Percentiles rank a stretch among this genome's conserved stretches.
Evolutionary conservation across 108 stramenopile genomes (phyloP).

Genomic region (Cyclotella cryptica): DNA sequence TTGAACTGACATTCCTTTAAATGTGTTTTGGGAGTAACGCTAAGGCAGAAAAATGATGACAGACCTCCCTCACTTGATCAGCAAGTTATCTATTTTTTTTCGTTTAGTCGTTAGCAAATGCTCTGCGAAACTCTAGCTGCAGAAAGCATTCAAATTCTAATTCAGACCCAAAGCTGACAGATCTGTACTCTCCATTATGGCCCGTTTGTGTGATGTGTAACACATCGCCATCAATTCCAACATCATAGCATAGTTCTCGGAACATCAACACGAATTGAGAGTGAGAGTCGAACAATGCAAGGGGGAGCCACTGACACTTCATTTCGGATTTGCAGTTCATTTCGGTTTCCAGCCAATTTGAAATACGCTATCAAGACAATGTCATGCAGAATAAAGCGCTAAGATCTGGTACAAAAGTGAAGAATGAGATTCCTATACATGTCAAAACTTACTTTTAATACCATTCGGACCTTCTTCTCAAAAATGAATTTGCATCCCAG

Average conservation of each 20-base stretch:
- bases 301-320: slow-evolving; percentile 71
- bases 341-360: slow-evolving; percentile 55
- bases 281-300: slow-evolving; percentile 78
- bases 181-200: slow-evolving; percentile 55
- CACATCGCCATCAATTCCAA: slow-evolving; percentile 60
- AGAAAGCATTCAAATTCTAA: slow-evolving; percentile 78
- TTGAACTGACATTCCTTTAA: too few species aligned
- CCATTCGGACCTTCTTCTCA: slow-evolving; percentile 72
- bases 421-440: background rate
- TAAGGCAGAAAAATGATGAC: too few species aligned
- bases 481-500: slow-evolving; percentile 80
- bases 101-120: slow-evolving; percentile 13
- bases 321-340: slow-evolving; percentile 44
- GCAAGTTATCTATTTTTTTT: too few species aligned
- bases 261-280: slow-evolving; percentile 67
- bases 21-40: too few species aligned
- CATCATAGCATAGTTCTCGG: slow-evolving; percentile 58
- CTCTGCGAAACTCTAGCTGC: slow-evolving; percentile 55
- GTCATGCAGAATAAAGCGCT: background rate
- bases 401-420: background rate
- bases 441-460: slow-evolving; percentile 45
- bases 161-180: slow-evolving; percentile 72
- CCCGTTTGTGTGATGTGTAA: slow-evolving; percentile 64
- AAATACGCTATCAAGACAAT: slow-evolving; percentile 33
- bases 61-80: too few species aligned